These are phyloP conservation scores for Naganishia liquefaciens DNA, from an alignment of 1,284 basidiomycete species.

Conservation along the genomic window DNA sequence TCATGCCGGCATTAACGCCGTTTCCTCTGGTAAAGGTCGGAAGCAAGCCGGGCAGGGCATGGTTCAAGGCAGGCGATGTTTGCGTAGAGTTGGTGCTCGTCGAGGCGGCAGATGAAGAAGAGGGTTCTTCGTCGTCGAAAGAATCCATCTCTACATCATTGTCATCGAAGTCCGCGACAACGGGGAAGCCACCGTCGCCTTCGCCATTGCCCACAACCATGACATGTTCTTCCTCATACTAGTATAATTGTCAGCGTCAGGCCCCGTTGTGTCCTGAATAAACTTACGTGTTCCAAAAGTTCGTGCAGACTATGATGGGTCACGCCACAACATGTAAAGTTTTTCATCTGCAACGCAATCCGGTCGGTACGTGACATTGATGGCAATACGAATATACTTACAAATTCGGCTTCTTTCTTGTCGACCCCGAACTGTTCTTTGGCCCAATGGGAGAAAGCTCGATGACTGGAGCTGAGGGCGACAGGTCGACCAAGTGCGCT, in stretches of 20 bases:
- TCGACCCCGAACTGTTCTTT: constrained; percentile 22
- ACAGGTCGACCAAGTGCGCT: constrained; percentile 21
- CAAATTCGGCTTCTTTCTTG: constrained; percentile 34
- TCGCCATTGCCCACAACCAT: constrained; percentile 30
- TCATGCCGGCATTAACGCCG: constrained; percentile 27
- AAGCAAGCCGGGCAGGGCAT: constrained; percentile 30
- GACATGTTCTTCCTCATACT: constrained; percentile 35
- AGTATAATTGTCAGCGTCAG: not conserved
- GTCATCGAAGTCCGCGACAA: constrained; percentile 29
- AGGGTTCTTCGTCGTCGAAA: constrained; percentile 32
- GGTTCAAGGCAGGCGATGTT: constrained; percentile 30
- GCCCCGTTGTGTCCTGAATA: too few relatives aligned
- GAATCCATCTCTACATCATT: constrained; percentile 35
- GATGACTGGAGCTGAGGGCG: constrained; percentile 9
- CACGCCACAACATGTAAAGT: constrained; percentile 34
- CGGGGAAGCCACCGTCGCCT: constrained; percentile 26
- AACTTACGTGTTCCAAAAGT: constrained; percentile 33
- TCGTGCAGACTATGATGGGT: constrained; percentile 33
- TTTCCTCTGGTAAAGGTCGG: constrained; percentile 15
- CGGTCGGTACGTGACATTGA: not conserved
- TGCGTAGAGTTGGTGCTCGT: constrained; percentile 31
- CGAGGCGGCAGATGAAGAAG: constrained; percentile 26
- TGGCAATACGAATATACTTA: constrained; percentile 4
- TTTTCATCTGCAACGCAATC: constrained; percentile 28
- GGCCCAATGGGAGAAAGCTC: constrained; percentile 28